phyloP scores from a whole-genome alignment of 192 early-diverging fungal genomes.

The Umbelopsis sp. region DNA sequence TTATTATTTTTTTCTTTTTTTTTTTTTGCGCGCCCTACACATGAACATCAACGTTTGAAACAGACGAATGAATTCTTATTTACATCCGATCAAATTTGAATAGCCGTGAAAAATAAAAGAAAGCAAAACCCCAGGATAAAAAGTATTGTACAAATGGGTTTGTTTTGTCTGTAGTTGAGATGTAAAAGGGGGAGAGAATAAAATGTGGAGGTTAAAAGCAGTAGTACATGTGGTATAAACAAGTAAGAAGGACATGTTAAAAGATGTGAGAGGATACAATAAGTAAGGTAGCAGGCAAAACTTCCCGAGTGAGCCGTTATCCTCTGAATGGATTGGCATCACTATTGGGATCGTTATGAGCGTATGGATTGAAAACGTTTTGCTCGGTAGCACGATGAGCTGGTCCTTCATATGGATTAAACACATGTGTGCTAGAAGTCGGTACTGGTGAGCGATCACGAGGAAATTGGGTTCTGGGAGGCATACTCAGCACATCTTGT shows the following conservation, averaged over 20 bases:
- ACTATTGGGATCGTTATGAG: background rate
- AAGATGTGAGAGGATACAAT: background rate
- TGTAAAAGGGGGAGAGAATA: too few species aligned
- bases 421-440: background rate
- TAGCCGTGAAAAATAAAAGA: background rate
- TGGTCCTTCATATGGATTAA: background rate
- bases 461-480: background rate
- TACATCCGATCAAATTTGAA: background rate
- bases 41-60: too few species aligned
- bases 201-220: too few species aligned
- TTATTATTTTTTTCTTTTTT: too few species aligned
- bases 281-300: background rate
- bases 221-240: conserved; percentile 18
- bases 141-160: conserved; percentile 3
- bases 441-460: conserved; percentile 5
- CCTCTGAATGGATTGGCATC: conserved; percentile 1
- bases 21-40: too few species aligned
- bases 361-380: conserved; percentile 9
- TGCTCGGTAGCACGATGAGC: background rate
- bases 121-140: background rate
- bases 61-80: too few species aligned
- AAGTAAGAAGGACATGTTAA: background rate
- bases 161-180: too few species aligned
- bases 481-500: background rate
- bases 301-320: background rate